phyloP scores from a whole-genome alignment of 306 rosid species.

The Potentilla sterilis region DNA sequence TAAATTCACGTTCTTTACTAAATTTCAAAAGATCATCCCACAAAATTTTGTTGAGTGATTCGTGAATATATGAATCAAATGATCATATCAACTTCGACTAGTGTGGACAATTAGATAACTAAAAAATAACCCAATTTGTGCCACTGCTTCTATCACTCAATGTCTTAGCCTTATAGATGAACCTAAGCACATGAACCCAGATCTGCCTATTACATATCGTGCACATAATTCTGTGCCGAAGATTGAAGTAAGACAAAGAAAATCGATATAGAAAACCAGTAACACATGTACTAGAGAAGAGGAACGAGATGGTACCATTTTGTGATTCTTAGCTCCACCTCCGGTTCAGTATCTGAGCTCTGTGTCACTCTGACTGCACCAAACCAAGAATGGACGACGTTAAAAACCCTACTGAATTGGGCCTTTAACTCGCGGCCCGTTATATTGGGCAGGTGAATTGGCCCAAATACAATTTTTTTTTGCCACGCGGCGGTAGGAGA shows the following conservation, averaged over 20 bases:
- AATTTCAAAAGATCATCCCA: background rate
- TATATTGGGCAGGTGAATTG: no score
- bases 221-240: background rate
- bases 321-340: constrained; percentile 22
- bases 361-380: no score
- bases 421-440: background rate
- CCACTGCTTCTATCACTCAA: background rate
- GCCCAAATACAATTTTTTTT: no score
- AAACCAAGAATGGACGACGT: background rate
- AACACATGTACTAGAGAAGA: background rate
- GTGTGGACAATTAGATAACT: background rate
- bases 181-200: background rate
- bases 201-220: background rate
- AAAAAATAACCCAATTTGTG: background rate
- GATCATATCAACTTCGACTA: background rate
- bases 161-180: background rate
- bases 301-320: constrained; percentile 21
- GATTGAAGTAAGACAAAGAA: background rate
- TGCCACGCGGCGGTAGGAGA: constrained; percentile 11
- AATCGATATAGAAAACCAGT: background rate
- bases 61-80: background rate
- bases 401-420: constrained; percentile 25
- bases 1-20: background rate
- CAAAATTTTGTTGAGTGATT: background rate
- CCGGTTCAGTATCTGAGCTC: constrained; percentile 8